Base-by-base conservation (phyloP, 345 rosid species). In the Geranium brycei region DNA sequence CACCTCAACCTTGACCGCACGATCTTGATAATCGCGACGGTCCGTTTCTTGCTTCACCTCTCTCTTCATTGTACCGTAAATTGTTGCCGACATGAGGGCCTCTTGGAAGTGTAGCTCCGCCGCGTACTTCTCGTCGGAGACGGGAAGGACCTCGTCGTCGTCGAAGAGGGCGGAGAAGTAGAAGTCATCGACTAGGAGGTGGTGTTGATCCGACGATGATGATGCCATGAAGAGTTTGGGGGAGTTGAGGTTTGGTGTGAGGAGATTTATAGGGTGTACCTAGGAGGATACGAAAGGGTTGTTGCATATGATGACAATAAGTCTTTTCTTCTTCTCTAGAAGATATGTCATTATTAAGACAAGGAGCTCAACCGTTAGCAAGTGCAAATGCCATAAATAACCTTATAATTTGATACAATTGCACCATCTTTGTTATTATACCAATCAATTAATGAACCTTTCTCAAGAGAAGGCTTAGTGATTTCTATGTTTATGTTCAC, bases 121-220 rank as follows among this genome's bases (percentile, higher is more conserved):
- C 1, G 87, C 78, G 60, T 77, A 85, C 55, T 64, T 73, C 19
- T 63, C 86, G 47, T 83, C 85, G 1, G 89, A 82, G 47, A 82
- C 71, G 14, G 70, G 83, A 30, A 72, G 69, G 5, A 57, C 19
- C 18, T 72, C 80, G 0, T 75, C 81, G n/a, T 72, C 64, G 15
- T 73, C 76, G 51, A 64, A 65, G 7, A 79, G 51, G 17, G 74
- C 75, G 1, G 78, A 72, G 66, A 77, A 74, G 70, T 76, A 84
- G 23, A 72, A 23, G 56, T 79, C 84, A 59, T 84, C 81, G 10
- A 73, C 75, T 5, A 15, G 14, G 11, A 59, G 53, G 23, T 17
- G 15, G 28, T 63, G 7, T 5, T 63, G 5, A 40, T 31, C 18
- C 3, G 53, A 47, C 10, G 53, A 47, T 11, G 53, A 47, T 47